These are phyloP conservation scores for Mortierella hygrophila DNA, from an alignment of 192 early-diverging fungal genomes.

Conservation along the genomic window DNA sequence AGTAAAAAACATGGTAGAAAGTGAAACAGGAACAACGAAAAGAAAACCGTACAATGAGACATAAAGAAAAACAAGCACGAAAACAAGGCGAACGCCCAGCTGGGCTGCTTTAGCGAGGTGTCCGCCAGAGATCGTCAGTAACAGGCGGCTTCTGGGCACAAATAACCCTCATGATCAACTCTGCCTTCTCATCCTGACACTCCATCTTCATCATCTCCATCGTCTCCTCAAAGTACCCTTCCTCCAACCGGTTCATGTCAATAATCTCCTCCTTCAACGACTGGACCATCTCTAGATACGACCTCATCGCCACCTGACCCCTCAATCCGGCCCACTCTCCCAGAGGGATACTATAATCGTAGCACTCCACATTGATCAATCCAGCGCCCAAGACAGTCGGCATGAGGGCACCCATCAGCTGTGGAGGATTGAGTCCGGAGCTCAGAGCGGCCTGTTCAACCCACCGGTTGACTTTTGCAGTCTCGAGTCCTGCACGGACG, in stretches of 20 bases:
- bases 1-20: not conserved
- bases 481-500: slow-evolving; percentile 37
- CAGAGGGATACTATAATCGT: slow-evolving; percentile 49
- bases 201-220: slow-evolving; percentile 46
- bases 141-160: slow-evolving; percentile 52
- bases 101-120: not conserved
- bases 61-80: not conserved
- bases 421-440: slow-evolving; percentile 44
- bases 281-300: slow-evolving; percentile 50
- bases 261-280: slow-evolving; percentile 47
- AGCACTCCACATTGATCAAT: slow-evolving; percentile 54
- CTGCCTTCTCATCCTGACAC: slow-evolving; percentile 34
- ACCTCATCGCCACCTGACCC: slow-evolving; percentile 45
- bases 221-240: slow-evolving; percentile 48
- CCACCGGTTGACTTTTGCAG: slow-evolving; percentile 47
- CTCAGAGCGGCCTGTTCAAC: slow-evolving; percentile 50
- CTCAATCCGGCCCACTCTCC: slow-evolving; percentile 46
- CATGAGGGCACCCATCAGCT: slow-evolving; percentile 51
- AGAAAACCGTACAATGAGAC: not conserved
- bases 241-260: slow-evolving; percentile 49
- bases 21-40: not conserved
- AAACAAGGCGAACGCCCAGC: not conserved
- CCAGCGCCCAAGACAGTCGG: slow-evolving; percentile 50
- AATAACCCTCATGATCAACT: slow-evolving; percentile 49
- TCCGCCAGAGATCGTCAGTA: slow-evolving; percentile 50